Evolutionary conservation across 2,329 filamentous ascomycete species (phyloP).

Genomic region (Diaporthe batatas): DNA sequence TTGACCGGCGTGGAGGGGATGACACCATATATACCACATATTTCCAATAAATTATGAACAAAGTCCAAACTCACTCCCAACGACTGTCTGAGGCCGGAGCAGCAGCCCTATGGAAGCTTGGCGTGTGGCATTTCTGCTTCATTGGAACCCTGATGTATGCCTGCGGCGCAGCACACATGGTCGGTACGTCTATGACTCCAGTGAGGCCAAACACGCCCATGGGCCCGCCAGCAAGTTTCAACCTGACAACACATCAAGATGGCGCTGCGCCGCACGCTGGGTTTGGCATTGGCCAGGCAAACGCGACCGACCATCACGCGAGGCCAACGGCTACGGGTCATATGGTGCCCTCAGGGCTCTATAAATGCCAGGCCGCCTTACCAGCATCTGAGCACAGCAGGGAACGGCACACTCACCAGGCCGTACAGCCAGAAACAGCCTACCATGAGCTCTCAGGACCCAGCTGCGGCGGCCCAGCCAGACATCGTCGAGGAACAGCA

Average conservation of each 20-base stretch:
- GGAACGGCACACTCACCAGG: neutral
- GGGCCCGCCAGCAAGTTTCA: neutral
- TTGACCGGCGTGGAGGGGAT: constrained; percentile 16
- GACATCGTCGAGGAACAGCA: neutral
- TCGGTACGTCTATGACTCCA: too few relatives aligned
- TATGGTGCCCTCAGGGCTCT: neutral
- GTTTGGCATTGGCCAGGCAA: neutral
- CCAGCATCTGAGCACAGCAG: neutral
- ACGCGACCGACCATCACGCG: too few relatives aligned
- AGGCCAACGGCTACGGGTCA: neutral
- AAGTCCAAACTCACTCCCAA: neutral
- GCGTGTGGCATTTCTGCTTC: too few relatives aligned
- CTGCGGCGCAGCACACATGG: neutral
- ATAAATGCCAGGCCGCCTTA: neutral
- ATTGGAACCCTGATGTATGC: neutral
- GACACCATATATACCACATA: constrained; percentile 8
- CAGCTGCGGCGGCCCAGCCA: neutral
- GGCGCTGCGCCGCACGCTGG: constrained; percentile 13
- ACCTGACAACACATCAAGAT: neutral
- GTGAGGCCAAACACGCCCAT: constrained; percentile 6
- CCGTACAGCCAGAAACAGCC: neutral
- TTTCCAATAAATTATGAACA: constrained; percentile 11
- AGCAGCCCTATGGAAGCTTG: neutral
- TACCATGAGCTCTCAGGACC: neutral
- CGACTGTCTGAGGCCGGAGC: neutral